Evolutionary conservation across 139 green algal genomes (phyloP), one percentile per base, ranked within the genome.

Genomic region (Astrephomene gubernaculifera): DNA sequence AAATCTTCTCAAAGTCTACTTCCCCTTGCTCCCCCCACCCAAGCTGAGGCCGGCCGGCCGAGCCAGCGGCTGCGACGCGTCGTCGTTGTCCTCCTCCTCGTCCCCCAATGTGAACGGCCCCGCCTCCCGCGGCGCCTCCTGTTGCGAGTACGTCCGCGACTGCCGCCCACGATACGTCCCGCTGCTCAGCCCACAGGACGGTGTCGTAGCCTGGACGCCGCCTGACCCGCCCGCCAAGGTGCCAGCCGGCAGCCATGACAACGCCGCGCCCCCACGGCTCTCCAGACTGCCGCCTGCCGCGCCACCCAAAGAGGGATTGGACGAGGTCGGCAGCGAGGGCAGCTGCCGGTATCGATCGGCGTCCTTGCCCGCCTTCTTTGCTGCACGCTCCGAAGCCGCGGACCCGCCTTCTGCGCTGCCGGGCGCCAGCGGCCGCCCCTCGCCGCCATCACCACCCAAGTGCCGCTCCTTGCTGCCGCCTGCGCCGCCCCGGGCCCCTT

Each of bases 81-180:
- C 70, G 39, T 75, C 68, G 31, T 61, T 41, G 25, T 27, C 70
- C 43, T 41, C 70, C 4, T 78, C 70, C 1, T 78, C 70, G 29
- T 78, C 70, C 43, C 43, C 29, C n/a, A 78, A 36, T 0, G 70
- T 78, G 31, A 78, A 78, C 43, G 39, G 70, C n/a, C 70, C 43
- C 29, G 70, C 2, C 7, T 61, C 70, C 14, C 27, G 27, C 6
- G 43, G 43, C 25, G 70, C 7, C 70, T 78, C 43, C 21, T 31
- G 44, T 0, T 41, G 70, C 25, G 54, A 27, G 39, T 57, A 75
- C 39, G 24, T 57, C 39, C 68, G 68, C 25, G 39, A 25, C 25
- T 57, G 68, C 4, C 68, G 24, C 24, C 68, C 39, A 35, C 39
- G 24, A 2, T 38, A 27, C 68, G 68, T 9, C 10, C 10, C 35